phyloP scores from a whole-genome alignment of 805 yeast genomes.

The Candida morakotiae region DNA sequence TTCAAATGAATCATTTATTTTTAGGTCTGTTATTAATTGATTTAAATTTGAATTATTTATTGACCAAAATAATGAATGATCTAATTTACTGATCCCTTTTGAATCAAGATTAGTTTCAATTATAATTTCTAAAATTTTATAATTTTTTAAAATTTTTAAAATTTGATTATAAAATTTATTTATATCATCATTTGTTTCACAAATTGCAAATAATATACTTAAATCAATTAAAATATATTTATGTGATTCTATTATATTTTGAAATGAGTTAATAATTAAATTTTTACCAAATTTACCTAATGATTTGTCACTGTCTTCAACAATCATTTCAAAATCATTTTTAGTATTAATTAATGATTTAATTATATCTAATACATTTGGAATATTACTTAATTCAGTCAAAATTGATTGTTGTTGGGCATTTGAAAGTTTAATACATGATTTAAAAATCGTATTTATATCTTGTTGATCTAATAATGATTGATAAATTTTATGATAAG shows the following conservation, averaged over 20 bases:
- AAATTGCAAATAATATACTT: constrained; percentile 25
- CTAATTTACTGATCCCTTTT: constrained; percentile 10
- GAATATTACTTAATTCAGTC: constrained; percentile 21
- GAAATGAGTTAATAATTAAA: constrained; percentile 20
- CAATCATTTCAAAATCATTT: constrained; percentile 5
- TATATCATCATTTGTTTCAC: constrained; percentile 28
- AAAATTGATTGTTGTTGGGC: constrained; percentile 18
- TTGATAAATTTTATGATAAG: constrained; percentile 20
- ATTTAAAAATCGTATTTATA: constrained; percentile 21
- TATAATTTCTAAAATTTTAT: constrained; percentile 17
- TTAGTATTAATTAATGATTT: constrained; percentile 17
- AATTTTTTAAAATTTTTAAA: constrained; percentile 20
- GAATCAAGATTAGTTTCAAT: constrained; percentile 23
- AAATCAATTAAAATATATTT: constrained; percentile 25
- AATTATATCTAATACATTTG: constrained; percentile 21
- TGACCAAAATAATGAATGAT: constrained; percentile 30
- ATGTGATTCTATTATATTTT: constrained; percentile 25
- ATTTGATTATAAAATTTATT: constrained; percentile 20
- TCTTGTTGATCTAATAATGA: constrained; percentile 12
- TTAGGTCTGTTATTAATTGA: constrained; percentile 13
- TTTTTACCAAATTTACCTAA: constrained; percentile 22
- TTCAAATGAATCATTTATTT: constrained; percentile 24
- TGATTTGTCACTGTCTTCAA: constrained; percentile 5
- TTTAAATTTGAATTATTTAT: constrained; percentile 16
- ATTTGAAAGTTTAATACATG: constrained; percentile 23